A percentile compares a stretch with the other conserved stretches of the same genome.
These are phyloP conservation scores for Glaciozyma antarctica DNA, from an alignment of 768 basidiomycete genomes.

Conservation along the genomic window DNA sequence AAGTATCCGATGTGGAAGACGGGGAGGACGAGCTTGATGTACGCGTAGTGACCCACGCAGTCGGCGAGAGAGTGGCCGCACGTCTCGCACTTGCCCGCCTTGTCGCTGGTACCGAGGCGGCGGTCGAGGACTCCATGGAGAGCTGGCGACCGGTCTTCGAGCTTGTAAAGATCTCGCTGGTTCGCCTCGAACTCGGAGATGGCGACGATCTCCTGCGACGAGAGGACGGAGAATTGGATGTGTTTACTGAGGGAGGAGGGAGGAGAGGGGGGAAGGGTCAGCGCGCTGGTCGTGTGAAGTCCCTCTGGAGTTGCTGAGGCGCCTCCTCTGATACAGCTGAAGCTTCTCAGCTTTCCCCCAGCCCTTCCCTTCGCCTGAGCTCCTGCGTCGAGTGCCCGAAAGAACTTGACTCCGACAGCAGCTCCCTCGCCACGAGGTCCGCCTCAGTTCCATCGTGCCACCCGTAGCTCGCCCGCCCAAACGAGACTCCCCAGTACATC, in stretches of 20 bases:
- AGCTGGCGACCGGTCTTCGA: slow-evolving; percentile 70
- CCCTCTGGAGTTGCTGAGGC: too few species aligned
- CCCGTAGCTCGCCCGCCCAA: too few species aligned
- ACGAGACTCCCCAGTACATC: background rate
- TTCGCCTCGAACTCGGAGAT: slow-evolving; percentile 95
- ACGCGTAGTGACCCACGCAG: slow-evolving; percentile 97
- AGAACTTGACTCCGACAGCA: too few species aligned
- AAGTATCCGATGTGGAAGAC: slow-evolving; percentile 99
- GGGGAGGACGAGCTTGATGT: slow-evolving; percentile 91
- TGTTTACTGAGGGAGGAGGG: slow-evolving; percentile 63
- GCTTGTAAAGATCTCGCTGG: slow-evolving; percentile 78
- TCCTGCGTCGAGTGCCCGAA: too few species aligned
- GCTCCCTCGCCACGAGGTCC: too few species aligned
- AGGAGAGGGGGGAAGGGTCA: background rate
- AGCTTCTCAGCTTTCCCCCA: too few species aligned
- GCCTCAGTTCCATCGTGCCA: too few species aligned
- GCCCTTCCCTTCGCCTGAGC: too few species aligned
- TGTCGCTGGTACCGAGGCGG: slow-evolving; percentile 87
- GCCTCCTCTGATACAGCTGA: too few species aligned
- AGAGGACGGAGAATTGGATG: slow-evolving; percentile 88
- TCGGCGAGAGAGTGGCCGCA: slow-evolving; percentile 85
- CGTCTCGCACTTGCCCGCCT: slow-evolving; percentile 83
- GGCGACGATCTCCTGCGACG: slow-evolving; percentile 88
- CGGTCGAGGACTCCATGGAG: slow-evolving; percentile 87
- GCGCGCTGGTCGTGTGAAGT: background rate